Evolutionary conservation across 2,329 filamentous ascomycete species (phyloP), one percentile per base, ranked within the genome.

Genomic region (Graphiopsis chlorocephala): DNA sequence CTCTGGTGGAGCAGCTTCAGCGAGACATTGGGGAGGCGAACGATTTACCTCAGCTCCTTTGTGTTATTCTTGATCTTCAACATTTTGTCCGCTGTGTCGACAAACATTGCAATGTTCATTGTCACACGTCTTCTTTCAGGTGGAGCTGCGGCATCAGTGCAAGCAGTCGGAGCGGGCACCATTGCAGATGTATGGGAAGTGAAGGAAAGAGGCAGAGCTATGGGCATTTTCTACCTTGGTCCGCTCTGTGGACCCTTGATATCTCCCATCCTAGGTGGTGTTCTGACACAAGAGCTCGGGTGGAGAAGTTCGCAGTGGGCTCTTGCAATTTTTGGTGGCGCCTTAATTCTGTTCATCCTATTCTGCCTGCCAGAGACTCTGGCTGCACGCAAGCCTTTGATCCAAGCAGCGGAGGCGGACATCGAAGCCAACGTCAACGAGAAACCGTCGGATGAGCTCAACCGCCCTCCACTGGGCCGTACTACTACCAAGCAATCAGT

Each of bases 1-100:
- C 82, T 96, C 0, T 95, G 91, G 91, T 95, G 90, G 90, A 92
- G 89, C 0, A 89, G 88, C 1, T 93, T 95, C 72, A 92, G 89
- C 10, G 92, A 95, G 70, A 78, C 78, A 4, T 73, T 83, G 0
- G 92, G 92, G 14, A 86, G 92, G 47, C 86, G 92, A 25, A 88
- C 87, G n/a, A 90, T 96, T 70, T 95, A 94, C 74, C 78, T 96
- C 33, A 78, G 85, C 35, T 93, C 90, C 0, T 95, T 95, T 75
- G 74, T 82, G 25, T 79, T 94, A 15, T 93, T 92, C 72, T 80
- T 88, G 62, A 67, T 93, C 45, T 94, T 90, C 78, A 88, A 88
- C 60, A 79, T 90, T 17, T 79, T 92, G 47, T 87, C 86, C 60
- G 91, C 90, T 17, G 76, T 92, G 29, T 89, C 88, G 69, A 84